Evolutionary conservation across 495 filamentous ascomycete species (phyloP), one percentile per base, ranked within the genome.

Genomic region (Clavariopsis aquatica): DNA sequence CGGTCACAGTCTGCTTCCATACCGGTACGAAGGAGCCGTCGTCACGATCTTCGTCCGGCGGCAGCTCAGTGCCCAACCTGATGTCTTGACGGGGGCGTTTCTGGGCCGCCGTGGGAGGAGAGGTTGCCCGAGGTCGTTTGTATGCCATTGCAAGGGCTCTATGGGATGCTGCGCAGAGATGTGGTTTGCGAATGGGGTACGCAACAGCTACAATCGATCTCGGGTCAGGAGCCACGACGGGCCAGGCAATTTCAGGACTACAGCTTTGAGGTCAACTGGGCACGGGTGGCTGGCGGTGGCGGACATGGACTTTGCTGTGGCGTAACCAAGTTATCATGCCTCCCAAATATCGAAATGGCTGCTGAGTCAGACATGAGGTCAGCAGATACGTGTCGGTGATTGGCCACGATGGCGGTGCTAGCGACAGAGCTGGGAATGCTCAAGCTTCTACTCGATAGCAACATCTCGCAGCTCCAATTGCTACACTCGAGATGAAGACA

Each of bases 1-100:
- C 94, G 46, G 86, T 90, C 70, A 96, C 93, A 76, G 96, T 92
- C 78, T 98, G 94, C 76, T 97, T 96, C 94, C 94, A 98, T 10
- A 96, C 75, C 0, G 94, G 94, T 24, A 95, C 85, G 76, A 92
- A 97, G 38, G 92, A 93, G 60, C 92, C 94, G 78, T 98, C 92
- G 77, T 98, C 94, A 57, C 92, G 87, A 56, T 82, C 81, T 12
- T 89, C 83, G 51, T 86, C 81, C 1, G 91, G 84, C 1, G 93
- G 93, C 19, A 98, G 84, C 10, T 92, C 85, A 9, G 91, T 96
- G 60, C 93, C 95, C 73, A 49, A 24, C 46, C 19, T 46, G 15
- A 66, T 49, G 49, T 52, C 31, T 23, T 55, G n/a, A 49, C 91
- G 64, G 10, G 65, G 49, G 49, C 69, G 55, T 49, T 71, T 71